phyloP scores from a whole-genome alignment of 1,284 basidiomycete genomes.

The Heimioporus retisporus region DNA sequence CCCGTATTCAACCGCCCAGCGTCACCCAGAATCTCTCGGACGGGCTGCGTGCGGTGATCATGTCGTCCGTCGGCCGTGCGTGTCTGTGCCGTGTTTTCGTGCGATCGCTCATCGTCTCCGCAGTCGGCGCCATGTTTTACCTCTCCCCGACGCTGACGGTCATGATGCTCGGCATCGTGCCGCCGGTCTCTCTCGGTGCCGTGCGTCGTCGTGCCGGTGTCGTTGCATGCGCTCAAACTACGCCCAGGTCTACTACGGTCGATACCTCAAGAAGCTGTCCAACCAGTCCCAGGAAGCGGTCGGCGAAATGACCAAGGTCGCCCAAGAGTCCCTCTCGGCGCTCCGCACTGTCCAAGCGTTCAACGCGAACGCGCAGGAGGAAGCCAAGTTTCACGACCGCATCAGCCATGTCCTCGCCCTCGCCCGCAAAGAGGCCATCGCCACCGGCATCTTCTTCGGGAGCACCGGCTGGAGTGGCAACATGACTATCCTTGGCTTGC shows the following conservation, averaged over 20 bases:
- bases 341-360: conserved; percentile 95
- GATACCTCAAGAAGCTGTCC: conserved; percentile 93
- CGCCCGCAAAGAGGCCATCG: conserved; percentile 90
- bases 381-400: conserved; percentile 72
- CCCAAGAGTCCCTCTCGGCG: conserved; percentile 94
- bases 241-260: conserved; percentile 89
- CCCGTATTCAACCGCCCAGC: conserved; percentile 46
- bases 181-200: conserved; percentile 95
- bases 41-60: conserved; percentile 88
- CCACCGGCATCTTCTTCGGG: conserved; percentile 94
- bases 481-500: conserved; percentile 87
- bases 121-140: conserved; percentile 97
- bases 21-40: conserved; percentile 95
- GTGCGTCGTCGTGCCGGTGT: conserved; percentile 57
- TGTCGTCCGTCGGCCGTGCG: conserved; percentile 90
- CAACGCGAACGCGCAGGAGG: conserved; percentile 84
- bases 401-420: conserved; percentile 81
- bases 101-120: conserved; percentile 9
- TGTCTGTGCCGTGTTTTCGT: conserved; percentile 23
- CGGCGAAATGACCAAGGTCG: conserved; percentile 94
- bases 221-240: not conserved
- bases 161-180: conserved; percentile 95
- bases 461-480: conserved; percentile 97
- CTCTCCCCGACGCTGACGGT: conserved; percentile 92
- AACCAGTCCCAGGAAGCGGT: conserved; percentile 95